These are phyloP conservation scores for Didymosphaeria variabile DNA, from an alignment of 2,329 filamentous ascomycete species.

Conservation along the genomic window DNA sequence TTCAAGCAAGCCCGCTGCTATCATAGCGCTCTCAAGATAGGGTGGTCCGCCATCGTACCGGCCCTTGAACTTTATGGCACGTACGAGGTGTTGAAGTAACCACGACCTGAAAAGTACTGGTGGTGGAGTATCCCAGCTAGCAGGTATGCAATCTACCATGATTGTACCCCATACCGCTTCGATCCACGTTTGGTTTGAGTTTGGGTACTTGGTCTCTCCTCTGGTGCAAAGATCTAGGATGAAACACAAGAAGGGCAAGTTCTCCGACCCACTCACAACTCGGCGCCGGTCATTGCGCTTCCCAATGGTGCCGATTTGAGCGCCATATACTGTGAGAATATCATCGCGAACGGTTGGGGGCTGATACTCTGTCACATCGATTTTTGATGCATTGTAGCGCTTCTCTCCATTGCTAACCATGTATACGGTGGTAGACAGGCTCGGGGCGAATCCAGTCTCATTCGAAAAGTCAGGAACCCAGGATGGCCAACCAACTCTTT, in stretches of 20 bases:
- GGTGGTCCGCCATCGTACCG: not conserved
- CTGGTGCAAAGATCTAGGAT: slow-evolving; percentile 2
- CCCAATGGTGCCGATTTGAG: not conserved
- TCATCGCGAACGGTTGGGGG: not conserved
- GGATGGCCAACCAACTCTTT: not conserved
- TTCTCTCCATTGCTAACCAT: not conserved
- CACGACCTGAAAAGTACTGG: not conserved
- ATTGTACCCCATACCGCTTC: slow-evolving; percentile 1
- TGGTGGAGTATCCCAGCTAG: slow-evolving; percentile 3
- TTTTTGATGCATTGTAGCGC: not conserved
- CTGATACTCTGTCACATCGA: not conserved
- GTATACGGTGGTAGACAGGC: slow-evolving; percentile 8
- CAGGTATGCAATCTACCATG: slow-evolving; percentile 5
- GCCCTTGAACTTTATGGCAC: slow-evolving; percentile 1
- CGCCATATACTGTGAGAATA: slow-evolving; percentile 2
- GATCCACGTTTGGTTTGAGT: slow-evolving; percentile 7
- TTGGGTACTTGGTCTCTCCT: not conserved
- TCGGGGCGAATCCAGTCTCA: slow-evolving; percentile 4
- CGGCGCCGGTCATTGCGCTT: slow-evolving; percentile 1
- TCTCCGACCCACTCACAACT: slow-evolving; percentile 4
- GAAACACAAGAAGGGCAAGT: not conserved
- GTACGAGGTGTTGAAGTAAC: slow-evolving; percentile 1
- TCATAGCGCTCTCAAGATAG: not conserved
- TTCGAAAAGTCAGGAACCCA: slow-evolving; percentile 8
- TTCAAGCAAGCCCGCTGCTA: not conserved